phyloP scores from a whole-genome alignment of 2,329 filamentous ascomycete species.

The Kalaharituber pfeilii region DNA sequence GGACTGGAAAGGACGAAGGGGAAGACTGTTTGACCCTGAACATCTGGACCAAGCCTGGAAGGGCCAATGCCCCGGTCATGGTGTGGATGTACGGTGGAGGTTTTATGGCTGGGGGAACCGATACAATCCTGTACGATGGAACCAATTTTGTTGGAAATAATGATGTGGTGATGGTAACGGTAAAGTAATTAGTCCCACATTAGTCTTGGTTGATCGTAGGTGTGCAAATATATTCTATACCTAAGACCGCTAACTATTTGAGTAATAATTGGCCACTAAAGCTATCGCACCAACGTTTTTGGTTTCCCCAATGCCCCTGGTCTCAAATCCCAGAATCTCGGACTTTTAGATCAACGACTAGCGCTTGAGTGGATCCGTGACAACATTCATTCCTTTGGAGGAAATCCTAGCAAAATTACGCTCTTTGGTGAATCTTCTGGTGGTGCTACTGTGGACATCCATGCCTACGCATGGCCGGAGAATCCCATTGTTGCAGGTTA shows the following conservation, averaged over 20 bases:
- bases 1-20: background rate
- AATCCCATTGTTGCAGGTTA: conserved; percentile 12
- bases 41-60: background rate
- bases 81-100: conserved; percentile 6
- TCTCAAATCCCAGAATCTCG: conserved; percentile 14
- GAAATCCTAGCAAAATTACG: conserved; percentile 19
- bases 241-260: no score
- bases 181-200: background rate
- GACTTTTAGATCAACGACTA: conserved; percentile 20
- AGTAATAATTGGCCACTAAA: no score
- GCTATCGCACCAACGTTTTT: conserved; percentile 15
- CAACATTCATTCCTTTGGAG: conserved; percentile 19
- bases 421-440: conserved; percentile 22
- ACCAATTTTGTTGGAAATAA: background rate
- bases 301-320: conserved; percentile 10
- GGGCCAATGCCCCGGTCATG: background rate
- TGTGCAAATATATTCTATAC: background rate
- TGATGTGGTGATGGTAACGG: background rate
- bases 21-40: conserved; percentile 4
- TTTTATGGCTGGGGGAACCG: conserved; percentile 1
- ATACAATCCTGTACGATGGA: background rate
- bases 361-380: conserved; percentile 20
- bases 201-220: background rate
- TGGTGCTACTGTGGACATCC: conserved; percentile 16
- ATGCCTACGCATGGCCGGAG: conserved; percentile 11